Conservation (phyloP, 306 rosid genomes). For the Pyrus communis region DNA sequence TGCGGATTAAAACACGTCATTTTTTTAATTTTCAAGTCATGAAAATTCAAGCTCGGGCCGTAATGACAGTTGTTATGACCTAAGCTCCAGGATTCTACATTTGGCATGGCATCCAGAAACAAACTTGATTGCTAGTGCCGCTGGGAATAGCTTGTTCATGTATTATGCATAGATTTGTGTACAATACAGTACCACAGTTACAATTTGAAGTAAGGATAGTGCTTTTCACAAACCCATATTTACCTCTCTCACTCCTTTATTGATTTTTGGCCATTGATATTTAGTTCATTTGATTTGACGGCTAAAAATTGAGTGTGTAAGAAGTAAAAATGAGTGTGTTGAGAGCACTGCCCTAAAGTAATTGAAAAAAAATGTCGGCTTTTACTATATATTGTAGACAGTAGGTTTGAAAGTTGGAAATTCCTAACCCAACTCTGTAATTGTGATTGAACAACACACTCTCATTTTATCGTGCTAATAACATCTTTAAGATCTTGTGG, state of each 20-base stretch:
- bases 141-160: slow-evolving; percentile 49
- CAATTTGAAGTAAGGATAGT: no score
- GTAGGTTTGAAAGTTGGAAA: not conserved
- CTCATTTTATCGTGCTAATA: not conserved
- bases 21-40: slow-evolving; percentile 28
- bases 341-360: not conserved
- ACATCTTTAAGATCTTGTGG: not conserved
- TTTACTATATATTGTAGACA: not conserved
- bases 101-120: slow-evolving; percentile 61
- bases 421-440: no score
- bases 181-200: not conserved
- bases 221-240: no score
- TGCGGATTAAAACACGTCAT: not conserved
- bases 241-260: no score
- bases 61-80: slow-evolving; percentile 23
- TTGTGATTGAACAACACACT: not conserved
- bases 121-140: slow-evolving; percentile 52
- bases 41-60: slow-evolving; percentile 22
- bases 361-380: not conserved
- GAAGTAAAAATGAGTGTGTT: no score
- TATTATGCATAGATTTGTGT: slow-evolving; percentile 33
- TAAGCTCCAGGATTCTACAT: slow-evolving; percentile 39
- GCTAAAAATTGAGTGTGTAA: no score
- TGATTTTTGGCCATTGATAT: no score
- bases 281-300: no score